phyloP scores from a whole-genome alignment of 2,329 filamentous ascomycete species.

The Xylaria sp. region DNA sequence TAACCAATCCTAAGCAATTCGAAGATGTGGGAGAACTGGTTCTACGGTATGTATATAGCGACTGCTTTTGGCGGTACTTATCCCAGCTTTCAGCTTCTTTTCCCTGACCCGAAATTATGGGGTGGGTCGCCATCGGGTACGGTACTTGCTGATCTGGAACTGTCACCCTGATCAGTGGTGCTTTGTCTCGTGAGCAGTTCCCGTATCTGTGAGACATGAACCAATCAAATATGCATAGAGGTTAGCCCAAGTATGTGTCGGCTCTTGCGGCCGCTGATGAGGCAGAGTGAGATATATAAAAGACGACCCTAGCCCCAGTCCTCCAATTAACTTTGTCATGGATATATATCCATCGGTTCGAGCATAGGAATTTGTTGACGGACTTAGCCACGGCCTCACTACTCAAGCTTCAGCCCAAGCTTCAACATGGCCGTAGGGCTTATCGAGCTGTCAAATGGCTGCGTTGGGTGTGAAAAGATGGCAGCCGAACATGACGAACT shows the following conservation, averaged over 20 bases:
- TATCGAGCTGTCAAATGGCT: slow-evolving; percentile 32
- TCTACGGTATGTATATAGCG: slow-evolving; percentile 3
- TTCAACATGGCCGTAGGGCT: slow-evolving; percentile 41
- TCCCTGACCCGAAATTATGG: slow-evolving; percentile 6
- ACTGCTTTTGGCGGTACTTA: neutral
- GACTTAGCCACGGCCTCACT: neutral
- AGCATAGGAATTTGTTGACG: neutral
- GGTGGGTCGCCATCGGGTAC: slow-evolving; percentile 5
- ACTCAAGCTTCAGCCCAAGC: neutral
- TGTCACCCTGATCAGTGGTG: slow-evolving; percentile 24
- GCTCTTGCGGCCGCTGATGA: slow-evolving; percentile 23
- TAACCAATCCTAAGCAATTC: slow-evolving; percentile 6
- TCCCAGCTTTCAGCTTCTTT: slow-evolving; percentile 19
- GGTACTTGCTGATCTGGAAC: slow-evolving; percentile 15
- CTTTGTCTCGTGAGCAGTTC: slow-evolving; percentile 29
- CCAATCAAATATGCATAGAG: slow-evolving; percentile 34
- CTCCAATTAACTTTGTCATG: neutral
- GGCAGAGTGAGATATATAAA: slow-evolving; percentile 29
- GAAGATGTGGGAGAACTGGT: slow-evolving; percentile 27
- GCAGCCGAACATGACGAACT: slow-evolving; percentile 41
- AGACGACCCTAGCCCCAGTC: slow-evolving; percentile 10
- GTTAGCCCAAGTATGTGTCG: slow-evolving; percentile 21
- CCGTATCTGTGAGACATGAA: slow-evolving; percentile 28
- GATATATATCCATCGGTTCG: slow-evolving; percentile 6
- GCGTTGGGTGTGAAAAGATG: slow-evolving; percentile 45